phyloP scores from a whole-genome alignment of 1,284 basidiomycete species.

The Fomitiporia mediterranea region DNA sequence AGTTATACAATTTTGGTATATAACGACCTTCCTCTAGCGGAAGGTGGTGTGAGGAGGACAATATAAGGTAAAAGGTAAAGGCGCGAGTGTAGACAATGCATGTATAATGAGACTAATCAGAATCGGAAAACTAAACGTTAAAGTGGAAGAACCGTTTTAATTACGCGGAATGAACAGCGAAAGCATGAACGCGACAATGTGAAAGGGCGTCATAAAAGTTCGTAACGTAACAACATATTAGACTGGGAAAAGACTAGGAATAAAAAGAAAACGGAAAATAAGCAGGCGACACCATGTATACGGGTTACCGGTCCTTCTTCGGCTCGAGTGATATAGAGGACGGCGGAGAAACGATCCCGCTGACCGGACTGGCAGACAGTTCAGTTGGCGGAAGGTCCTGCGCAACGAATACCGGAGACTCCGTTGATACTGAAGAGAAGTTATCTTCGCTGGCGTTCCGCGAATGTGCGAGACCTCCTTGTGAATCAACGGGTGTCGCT shows the following conservation, averaged over 20 bases:
- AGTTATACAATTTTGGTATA: not conserved
- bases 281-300: not conserved
- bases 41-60: too few species aligned
- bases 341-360: not conserved
- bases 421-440: constrained; percentile 13
- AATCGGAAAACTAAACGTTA: not conserved
- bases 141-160: not conserved
- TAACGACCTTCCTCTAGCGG: not conserved
- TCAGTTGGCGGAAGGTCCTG: constrained; percentile 12
- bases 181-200: not conserved
- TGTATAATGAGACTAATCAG: not conserved
- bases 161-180: not conserved
- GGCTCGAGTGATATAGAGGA: not conserved
- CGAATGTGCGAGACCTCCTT: constrained; percentile 34
- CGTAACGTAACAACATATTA: not conserved
- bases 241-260: not conserved
- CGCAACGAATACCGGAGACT: constrained; percentile 18
- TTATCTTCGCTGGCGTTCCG: constrained; percentile 29
- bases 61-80: not conserved
- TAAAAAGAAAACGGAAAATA: not conserved
- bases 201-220: too few species aligned
- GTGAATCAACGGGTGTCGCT: constrained; percentile 39
- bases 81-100: not conserved
- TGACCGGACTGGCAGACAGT: not conserved
- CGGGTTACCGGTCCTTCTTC: constrained; percentile 12